Conservation (phyloP, 2,329 filamentous ascomycete species). For the Lojkania enalia region DNA sequence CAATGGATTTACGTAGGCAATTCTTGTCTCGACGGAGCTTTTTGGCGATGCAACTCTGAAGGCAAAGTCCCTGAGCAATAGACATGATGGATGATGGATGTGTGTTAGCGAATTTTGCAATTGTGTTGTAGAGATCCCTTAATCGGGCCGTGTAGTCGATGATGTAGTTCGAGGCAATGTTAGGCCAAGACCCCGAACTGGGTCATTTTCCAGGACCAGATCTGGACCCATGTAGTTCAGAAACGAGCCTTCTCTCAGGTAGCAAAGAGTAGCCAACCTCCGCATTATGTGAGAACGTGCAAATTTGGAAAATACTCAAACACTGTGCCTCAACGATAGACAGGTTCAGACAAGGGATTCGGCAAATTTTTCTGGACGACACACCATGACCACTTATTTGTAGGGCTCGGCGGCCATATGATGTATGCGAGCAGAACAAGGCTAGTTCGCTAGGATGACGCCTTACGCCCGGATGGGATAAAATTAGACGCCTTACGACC, state of each 20-base stretch:
- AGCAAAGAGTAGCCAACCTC: constrained; percentile 10
- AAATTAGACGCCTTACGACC: constrained; percentile 2
- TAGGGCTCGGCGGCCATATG: too few relatives aligned
- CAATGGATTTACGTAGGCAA: constrained; percentile 8
- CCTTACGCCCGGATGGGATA: background rate
- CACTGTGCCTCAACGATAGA: constrained; percentile 1
- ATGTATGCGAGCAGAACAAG: too few relatives aligned
- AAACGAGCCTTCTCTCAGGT: constrained; percentile 6
- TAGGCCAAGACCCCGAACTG: constrained; percentile 2
- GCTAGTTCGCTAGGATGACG: background rate
- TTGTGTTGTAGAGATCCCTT: constrained; percentile 5
- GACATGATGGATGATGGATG: constrained; percentile 10
- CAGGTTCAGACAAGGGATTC: constrained; percentile 3
- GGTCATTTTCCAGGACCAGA: constrained; percentile 8
- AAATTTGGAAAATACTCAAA: constrained; percentile 9
- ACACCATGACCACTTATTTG: constrained; percentile 1
- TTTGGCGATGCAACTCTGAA: constrained; percentile 10
- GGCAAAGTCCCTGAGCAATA: constrained; percentile 7
- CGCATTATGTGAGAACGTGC: constrained; percentile 7
- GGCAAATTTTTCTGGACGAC: background rate
- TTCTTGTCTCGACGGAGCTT: constrained; percentile 9
- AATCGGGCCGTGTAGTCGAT: constrained; percentile 5
- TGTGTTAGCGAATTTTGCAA: constrained; percentile 9
- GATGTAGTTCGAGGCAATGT: constrained; percentile 9
- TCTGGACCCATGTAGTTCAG: constrained; percentile 5